Evolutionary conservation across 495 filamentous ascomycete genomes (phyloP), one percentile per base, ranked within the genome.

Genomic region (Tuber indicum): DNA sequence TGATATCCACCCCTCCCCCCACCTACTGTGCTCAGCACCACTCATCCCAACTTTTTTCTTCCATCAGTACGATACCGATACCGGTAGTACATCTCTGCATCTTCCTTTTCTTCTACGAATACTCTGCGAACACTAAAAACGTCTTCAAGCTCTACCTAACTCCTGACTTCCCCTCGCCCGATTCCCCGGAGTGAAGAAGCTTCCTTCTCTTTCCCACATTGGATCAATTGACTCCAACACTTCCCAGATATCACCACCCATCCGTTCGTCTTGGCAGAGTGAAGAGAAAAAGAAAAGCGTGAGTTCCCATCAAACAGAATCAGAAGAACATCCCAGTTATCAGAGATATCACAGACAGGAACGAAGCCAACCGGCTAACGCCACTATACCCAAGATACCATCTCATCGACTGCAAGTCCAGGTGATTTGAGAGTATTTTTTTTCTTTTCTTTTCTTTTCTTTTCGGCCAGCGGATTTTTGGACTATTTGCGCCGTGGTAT

Each of bases 101-200:
- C 75, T 42, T 73, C 70, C 26, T 32, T 8, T 32, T 66, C 58
- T 66, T 46, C 71, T 16, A 43, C 70, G 45, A 43, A 52, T 42
- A 23, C 74, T n/a, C 70, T 21, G 36, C 70, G 62, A 43, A 70
- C 70, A 41, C 74, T 75, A 43, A 71, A 58, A 52, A 39, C 58
- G 71, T 46, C 41, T n/a, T 23, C 70, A 47, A 36, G n/a, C 49
- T 73, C 19, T 76, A 78, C 72, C 44, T 66, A 47, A 70, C 43
- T 41, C 58, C 77, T 70, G 52, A 70, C 36, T 52, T 44, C 41
- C 39, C 45, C 45, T 32, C n/a, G 36, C n/a, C 21, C 39, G 44
- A 71, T 69, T 46, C 74, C 72, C 70, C 49, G 26, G 43, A 42
- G 39, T 4, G 36, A 46, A 45, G 47, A 44, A 69, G 49, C 41